Evolutionary conservation across 495 filamentous ascomycete genomes (phyloP).

Genomic region (Neurospora sp.): DNA sequence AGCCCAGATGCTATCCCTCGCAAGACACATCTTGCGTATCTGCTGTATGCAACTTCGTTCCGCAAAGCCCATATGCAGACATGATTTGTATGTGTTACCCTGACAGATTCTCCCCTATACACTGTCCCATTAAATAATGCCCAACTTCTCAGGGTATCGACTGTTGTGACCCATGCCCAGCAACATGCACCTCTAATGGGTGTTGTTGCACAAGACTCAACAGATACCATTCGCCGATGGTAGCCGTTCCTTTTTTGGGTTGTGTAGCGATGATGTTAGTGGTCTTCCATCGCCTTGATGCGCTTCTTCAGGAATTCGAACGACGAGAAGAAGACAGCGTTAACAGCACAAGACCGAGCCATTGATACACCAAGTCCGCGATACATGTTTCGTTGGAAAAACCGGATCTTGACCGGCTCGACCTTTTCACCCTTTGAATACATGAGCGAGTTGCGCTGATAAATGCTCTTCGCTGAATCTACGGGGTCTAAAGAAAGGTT

Average conservation of each 20-base stretch:
- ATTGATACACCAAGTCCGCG: constrained; percentile 70
- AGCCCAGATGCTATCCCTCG: neutral
- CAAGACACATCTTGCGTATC: neutral
- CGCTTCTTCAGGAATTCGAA: constrained; percentile 69
- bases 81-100: neutral
- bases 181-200: neutral
- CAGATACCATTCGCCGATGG: neutral
- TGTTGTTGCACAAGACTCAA: neutral
- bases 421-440: constrained; percentile 49
- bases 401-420: constrained; percentile 54
- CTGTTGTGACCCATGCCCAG: neutral
- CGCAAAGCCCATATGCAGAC: neutral
- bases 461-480: constrained; percentile 74
- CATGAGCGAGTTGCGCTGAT: constrained; percentile 69
- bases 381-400: constrained; percentile 66
- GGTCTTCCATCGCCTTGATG: constrained; percentile 48
- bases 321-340: constrained; percentile 69
- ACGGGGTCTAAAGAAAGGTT: constrained; percentile 48
- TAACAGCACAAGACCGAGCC: constrained; percentile 60
- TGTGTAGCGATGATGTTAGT: neutral
- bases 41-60: neutral
- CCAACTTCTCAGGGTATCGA: neutral
- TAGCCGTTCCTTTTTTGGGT: neutral
- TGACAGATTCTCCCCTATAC: neutral
- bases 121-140: neutral